These are phyloP conservation scores for Polytrichum commune DNA, from an alignment of 225 moss, liverwort and hornwort genomes.

Conservation along the genomic window DNA sequence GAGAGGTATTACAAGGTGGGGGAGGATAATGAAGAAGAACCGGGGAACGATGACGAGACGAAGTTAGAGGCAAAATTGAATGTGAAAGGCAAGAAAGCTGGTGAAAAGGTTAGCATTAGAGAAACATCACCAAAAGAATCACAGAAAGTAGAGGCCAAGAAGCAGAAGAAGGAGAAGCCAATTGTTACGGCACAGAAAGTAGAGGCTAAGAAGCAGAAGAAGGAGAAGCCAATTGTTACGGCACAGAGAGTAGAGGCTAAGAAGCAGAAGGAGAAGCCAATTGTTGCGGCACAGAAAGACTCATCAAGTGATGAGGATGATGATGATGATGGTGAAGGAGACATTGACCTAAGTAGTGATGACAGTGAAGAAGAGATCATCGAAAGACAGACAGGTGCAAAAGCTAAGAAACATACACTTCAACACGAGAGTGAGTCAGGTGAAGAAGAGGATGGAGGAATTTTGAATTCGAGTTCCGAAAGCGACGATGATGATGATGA, in stretches of 20 bases:
- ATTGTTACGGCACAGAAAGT: slow-evolving; percentile 14
- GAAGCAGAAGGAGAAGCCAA: too few species aligned
- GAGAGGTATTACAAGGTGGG: slow-evolving; percentile 77
- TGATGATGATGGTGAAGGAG: slow-evolving; percentile 17
- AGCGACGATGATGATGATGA: slow-evolving; percentile 14
- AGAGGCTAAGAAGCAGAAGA: not conserved
- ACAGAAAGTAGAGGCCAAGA: slow-evolving; percentile 11
- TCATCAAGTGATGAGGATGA: slow-evolving; percentile 29
- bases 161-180: not conserved
- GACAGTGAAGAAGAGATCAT: slow-evolving; percentile 29
- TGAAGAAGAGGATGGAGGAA: slow-evolving; percentile 20
- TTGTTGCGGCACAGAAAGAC: slow-evolving; percentile 13
- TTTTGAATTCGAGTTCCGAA: slow-evolving; percentile 17
- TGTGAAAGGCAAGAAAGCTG: slow-evolving; percentile 3
- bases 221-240: slow-evolving; percentile 18
- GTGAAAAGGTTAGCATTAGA: not conserved
- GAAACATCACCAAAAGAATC: slow-evolving; percentile 2
- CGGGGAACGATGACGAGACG: slow-evolving; percentile 10
- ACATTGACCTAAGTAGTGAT: slow-evolving; percentile 22
- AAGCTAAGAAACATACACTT: slow-evolving; percentile 8
- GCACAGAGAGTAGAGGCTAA: not conserved
- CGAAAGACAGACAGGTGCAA: slow-evolving; percentile 11
- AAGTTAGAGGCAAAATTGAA: slow-evolving; percentile 15
- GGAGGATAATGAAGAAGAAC: slow-evolving; percentile 29
- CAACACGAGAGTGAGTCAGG: slow-evolving; percentile 20